These are phyloP conservation scores for Trametes cubensis DNA, from an alignment of 768 basidiomycete genomes.

Conservation along the genomic window DNA sequence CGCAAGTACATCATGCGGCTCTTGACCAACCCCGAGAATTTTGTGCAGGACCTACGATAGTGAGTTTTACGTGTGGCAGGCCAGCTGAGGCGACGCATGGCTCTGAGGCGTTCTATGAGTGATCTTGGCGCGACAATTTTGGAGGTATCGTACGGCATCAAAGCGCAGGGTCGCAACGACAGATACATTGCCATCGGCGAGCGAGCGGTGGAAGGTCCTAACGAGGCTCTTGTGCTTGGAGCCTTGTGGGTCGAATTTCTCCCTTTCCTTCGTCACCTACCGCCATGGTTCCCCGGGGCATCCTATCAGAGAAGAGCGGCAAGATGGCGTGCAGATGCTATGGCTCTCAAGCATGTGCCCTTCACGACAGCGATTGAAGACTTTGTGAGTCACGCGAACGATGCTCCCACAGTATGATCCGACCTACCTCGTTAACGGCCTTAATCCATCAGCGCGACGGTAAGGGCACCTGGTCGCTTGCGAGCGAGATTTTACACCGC, in stretches of 20 bases:
- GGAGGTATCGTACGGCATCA: conserved; percentile 23
- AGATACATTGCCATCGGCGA: conserved; percentile 9
- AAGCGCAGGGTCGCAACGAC: conserved; percentile 2
- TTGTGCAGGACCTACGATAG: conserved; percentile 12
- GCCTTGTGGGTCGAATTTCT: conserved; percentile 16
- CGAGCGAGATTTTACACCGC: conserved; percentile 6
- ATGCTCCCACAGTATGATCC: too few species aligned
- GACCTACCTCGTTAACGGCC: too few species aligned
- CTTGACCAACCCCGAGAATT: conserved; percentile 3
- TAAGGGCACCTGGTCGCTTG: conserved; percentile 4
- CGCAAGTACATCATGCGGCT: conserved; percentile 3
- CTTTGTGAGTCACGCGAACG: neutral
- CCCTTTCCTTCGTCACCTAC: conserved; percentile 23
- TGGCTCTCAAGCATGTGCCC: conserved; percentile 15
- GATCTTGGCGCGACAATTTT: conserved; percentile 16
- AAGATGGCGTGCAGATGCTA: neutral
- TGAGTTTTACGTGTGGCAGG: neutral
- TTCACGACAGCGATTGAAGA: conserved; percentile 4
- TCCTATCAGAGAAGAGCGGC: conserved; percentile 21
- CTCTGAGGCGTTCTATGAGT: neutral
- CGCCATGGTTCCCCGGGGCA: conserved; percentile 30
- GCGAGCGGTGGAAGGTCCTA: conserved; percentile 7
- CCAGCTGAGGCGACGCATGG: neutral
- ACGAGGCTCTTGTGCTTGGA: conserved; percentile 6
- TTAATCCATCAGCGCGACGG: neutral